A percentile compares a stretch with the other conserved stretches of the same genome.
Evolutionary conservation across 306 rosid species (phyloP).

Genomic region (cucumber (Cucumis sativus)): DNA sequence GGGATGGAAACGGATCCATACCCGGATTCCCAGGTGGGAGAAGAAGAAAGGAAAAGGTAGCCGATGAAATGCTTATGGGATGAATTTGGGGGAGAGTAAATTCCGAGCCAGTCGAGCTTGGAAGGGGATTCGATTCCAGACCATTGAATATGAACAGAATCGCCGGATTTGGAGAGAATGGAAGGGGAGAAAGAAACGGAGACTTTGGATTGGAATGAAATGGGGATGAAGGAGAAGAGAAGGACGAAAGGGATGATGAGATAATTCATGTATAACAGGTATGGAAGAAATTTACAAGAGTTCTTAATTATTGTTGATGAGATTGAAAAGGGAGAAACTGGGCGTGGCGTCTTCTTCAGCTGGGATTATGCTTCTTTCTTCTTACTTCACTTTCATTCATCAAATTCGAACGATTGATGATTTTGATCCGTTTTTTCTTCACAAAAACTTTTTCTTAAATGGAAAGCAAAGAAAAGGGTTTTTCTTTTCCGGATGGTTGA

Average conservation of each 20-base stretch:
- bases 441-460: no score
- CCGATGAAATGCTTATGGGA: slow-evolving; percentile 52
- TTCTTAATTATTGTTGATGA: not conserved
- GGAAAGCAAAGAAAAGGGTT: no score
- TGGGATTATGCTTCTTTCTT: not conserved
- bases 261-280: not conserved
- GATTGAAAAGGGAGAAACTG: not conserved
- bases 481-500: no score
- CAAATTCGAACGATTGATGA: no score
- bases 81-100: slow-evolving; percentile 66
- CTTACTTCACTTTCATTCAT: not conserved
- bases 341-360: not conserved
- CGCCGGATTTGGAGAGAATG: slow-evolving; percentile 40
- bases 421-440: no score
- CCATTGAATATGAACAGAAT: slow-evolving; percentile 45
- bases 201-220: slow-evolving; percentile 22
- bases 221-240: not conserved
- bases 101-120: slow-evolving; percentile 64
- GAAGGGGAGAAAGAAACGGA: slow-evolving; percentile 31
- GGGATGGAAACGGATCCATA: slow-evolving; percentile 49
- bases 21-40: slow-evolving; percentile 55
- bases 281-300: not conserved
- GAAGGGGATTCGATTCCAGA: slow-evolving; percentile 57
- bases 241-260: not conserved
- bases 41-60: slow-evolving; percentile 50